These are phyloP conservation scores for Amylocarpus encephaloides DNA, from an alignment of 2,329 filamentous ascomycete species.

Conservation along the genomic window DNA sequence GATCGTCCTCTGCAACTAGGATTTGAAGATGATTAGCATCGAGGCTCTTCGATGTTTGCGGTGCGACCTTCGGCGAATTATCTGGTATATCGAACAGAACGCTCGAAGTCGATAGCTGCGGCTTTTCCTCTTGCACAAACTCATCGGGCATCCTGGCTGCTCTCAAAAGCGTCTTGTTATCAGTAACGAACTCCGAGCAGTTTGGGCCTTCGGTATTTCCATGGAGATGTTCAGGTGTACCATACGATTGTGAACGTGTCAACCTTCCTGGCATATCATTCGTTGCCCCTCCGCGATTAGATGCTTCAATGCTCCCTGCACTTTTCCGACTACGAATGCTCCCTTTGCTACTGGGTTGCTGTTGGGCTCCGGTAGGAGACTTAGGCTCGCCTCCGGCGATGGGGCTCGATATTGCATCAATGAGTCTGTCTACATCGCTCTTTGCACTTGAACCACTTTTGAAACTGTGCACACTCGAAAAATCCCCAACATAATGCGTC, in stretches of 20 bases:
- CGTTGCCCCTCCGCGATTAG: background rate
- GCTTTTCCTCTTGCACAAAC: constrained; percentile 12
- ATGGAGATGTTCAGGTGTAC: constrained; percentile 18
- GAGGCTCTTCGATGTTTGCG: constrained; percentile 1
- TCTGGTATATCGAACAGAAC: constrained; percentile 20
- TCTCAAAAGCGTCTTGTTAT: constrained; percentile 37
- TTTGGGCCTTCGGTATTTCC: constrained; percentile 29
- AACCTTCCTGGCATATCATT: constrained; percentile 8
- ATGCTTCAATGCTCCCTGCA: constrained; percentile 12
- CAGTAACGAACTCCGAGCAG: constrained; percentile 35
- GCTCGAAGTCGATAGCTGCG: constrained; percentile 10
- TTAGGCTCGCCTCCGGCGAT: constrained; percentile 38
- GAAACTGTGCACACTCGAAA: constrained; percentile 23
- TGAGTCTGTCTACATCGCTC: constrained; percentile 62
- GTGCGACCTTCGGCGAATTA: background rate
- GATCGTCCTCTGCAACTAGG: constrained; percentile 81
- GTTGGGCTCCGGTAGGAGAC: constrained; percentile 15
- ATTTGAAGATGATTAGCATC: constrained; percentile 40
- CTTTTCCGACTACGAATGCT: constrained; percentile 20
- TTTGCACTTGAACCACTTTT: constrained; percentile 25
- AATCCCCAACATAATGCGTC: constrained; percentile 21
- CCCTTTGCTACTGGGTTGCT: constrained; percentile 18
- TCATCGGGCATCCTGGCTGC: constrained; percentile 43
- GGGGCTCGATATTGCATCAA: constrained; percentile 63
- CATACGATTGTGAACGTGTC: constrained; percentile 20